Evolutionary conservation across 2,329 filamentous ascomycete species (phyloP), one percentile per base, ranked within the genome.

Genomic region (Davidsoniella eucalypti): DNA sequence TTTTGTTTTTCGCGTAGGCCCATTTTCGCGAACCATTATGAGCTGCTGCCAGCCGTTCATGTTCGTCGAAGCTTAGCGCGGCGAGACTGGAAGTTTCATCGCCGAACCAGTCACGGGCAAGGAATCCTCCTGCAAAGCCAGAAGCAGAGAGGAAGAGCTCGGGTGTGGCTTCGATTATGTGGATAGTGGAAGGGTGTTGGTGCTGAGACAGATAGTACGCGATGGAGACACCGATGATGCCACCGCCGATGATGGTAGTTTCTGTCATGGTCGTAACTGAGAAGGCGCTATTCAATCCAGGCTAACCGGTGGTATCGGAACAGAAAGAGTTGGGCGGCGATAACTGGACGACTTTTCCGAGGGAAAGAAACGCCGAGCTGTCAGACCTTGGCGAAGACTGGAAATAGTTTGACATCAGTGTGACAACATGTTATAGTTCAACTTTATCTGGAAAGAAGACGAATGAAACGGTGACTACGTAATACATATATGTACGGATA

Each of bases 71-170:
- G 39, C 80, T 84, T 10, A 88, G 67, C 0, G 69, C 70, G 6
- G 77, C 84, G 1, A 88, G 68, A 0, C 70, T 65, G 0, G 74
- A 68, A 5, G 76, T 65, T 1, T 70, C 66, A 0, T 75, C 66
- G 0, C 69, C 68, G 57, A 84, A 85, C 82, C 83, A 88, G 61
- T 88, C 80, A 33, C 69, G 70, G 0, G 83, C 83, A 7, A 88
- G 60, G 58, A 88, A 90, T 0, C 84, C 84, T 16, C 73, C 85
- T 0, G 83, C 82, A 56, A 75, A 79, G 1, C 84, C 83, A 2
- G 82, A 87, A 0, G 84, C 83, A 26, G 80, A 84, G 9, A 76
- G 72, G 62, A 88, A 86, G 29, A 88, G 70, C 21, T 21, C 4
- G 1, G 65, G 60, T 0, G 67, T 65, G 0, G 66, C 58, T 48